Percentiles rank a stretch among this genome's conserved stretches.
Conservation (phyloP, 352 stramenopile genomes). For the Phytophthora pseudosyringae region DNA sequence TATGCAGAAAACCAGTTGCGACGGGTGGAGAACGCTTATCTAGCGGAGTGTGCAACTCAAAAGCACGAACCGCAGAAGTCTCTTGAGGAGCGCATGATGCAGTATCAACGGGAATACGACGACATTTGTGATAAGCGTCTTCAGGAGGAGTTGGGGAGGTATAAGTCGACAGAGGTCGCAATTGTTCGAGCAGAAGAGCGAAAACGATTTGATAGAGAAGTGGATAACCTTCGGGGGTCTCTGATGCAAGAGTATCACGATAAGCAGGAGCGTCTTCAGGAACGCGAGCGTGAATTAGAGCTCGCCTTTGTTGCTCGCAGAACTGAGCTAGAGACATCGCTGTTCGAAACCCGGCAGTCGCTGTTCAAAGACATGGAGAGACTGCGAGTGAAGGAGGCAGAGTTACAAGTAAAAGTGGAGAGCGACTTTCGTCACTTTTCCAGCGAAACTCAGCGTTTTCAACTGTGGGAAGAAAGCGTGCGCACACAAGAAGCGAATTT, state of each 20-base stretch:
- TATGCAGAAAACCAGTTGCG: conserved; percentile 68
- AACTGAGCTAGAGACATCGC: conserved; percentile 61
- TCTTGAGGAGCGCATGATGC: conserved; percentile 67
- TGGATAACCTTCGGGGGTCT: conserved; percentile 48
- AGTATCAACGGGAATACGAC: conserved; percentile 77
- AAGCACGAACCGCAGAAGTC: conserved; percentile 46
- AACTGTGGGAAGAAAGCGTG: conserved; percentile 56
- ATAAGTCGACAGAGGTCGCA: conserved; percentile 57
- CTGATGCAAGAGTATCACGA: conserved; percentile 59
- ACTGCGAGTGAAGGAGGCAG: conserved; percentile 55
- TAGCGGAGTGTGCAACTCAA: conserved; percentile 47
- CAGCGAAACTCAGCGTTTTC: conserved; percentile 51
- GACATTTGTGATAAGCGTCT: conserved; percentile 58
- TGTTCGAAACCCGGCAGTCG: conserved; percentile 71
- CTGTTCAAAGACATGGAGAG: conserved; percentile 76
- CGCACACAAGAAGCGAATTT: conserved; percentile 54
- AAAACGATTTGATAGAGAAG: conserved; percentile 57
- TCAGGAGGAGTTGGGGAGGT: conserved; percentile 62
- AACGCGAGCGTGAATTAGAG: conserved; percentile 70
- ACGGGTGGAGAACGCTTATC: conserved; percentile 66
- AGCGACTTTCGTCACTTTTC: conserved; percentile 54
- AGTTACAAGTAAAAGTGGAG: conserved; percentile 56
- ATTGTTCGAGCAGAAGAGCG: conserved; percentile 68
- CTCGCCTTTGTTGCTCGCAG: conserved; percentile 53
- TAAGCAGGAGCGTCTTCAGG: conserved; percentile 51